Base-by-base conservation (phyloP, 331 rosid genomes). In the Acacia pycnantha region DNA sequence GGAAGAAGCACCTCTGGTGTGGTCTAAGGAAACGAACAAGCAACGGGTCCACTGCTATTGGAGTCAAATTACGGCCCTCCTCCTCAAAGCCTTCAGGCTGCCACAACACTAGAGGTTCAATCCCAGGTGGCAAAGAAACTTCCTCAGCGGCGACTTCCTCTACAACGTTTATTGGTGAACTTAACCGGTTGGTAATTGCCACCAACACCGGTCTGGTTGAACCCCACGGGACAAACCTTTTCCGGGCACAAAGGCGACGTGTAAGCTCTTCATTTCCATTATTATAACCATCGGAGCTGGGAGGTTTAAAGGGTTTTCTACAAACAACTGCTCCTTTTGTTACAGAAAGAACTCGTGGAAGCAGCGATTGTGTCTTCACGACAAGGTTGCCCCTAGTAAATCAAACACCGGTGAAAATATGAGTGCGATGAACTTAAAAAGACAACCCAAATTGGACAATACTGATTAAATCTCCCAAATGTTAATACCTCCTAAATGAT, bases 141-240 rank as follows among this genome's bases (percentile, higher is more conserved):
- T 74, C 81, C 81, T 87, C 90, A 74, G 85, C 92, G 3, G 24
- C 83, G 35, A 64, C 76, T 69, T 84, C 84, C 26, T 85, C 66
- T 75, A 79, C 88, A 67, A n/a, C 81, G 64, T 26, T 69, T 24
- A 46, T 78, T 18, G 85, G 79, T 18, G 50, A 7, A 47, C 80
- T 74, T 40, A 87, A 53, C 35, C 29, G 84, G 73, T 81, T 84
- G 70, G 87, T 77, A 81, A 82, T 79, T 67, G 87, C 79, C 82
- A 87, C 79, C 41, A 79, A 53, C 0, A 50, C 88, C 19, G 94
- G 88, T 61, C 79, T 84, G 21, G 89, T 78, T 46, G 97, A 93
- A 33, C 98, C 95, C 98, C 98, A 95, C 0, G 98, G 98, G 48
- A 95, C 94, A 82, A 95, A 95, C 87, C 90, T 85, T 81, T 90